A percentile compares a stretch with the other conserved stretches of the same genome.
phyloP scores from a whole-genome alignment of 495 filamentous ascomycete species.

The Neurospora sp. region DNA sequence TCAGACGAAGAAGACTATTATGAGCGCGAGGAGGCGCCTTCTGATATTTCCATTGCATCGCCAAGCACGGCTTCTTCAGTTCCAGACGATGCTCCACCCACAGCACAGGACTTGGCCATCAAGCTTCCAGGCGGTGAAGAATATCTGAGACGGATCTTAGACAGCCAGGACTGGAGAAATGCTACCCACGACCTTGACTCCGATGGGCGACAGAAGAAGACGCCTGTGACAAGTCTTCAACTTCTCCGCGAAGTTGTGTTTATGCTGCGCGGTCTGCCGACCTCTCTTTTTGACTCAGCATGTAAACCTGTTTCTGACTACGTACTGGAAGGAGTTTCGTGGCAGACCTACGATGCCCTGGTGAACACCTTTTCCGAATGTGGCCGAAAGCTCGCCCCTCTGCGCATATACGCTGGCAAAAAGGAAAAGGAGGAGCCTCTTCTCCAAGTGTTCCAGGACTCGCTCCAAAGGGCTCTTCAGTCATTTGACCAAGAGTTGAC shows the following conservation, averaged over 20 bases:
- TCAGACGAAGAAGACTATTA: constrained; percentile 48
- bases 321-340: constrained; percentile 27
- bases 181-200: constrained; percentile 18
- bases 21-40: constrained; percentile 23
- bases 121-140: constrained; percentile 26
- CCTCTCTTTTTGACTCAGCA: constrained; percentile 52
- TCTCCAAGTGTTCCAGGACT: constrained; percentile 40
- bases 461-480: constrained; percentile 28
- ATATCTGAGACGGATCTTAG: constrained; percentile 38
- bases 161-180: constrained; percentile 57
- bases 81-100: constrained; percentile 25
- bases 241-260: constrained; percentile 67
- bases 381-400: constrained; percentile 24
- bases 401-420: constrained; percentile 22
- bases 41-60: constrained; percentile 22
- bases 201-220: constrained; percentile 28
- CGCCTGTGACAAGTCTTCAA: constrained; percentile 58
- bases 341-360: constrained; percentile 31
- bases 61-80: constrained; percentile 12
- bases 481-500: constrained; percentile 36
- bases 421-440: constrained; percentile 31
- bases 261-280: constrained; percentile 74
- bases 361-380: constrained; percentile 30
- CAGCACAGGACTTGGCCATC: constrained; percentile 26
- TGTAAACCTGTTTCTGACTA: constrained; percentile 21